Evolutionary conservation across 441 rosid genomes (phyloP).

Genomic region (Adansonia grandidieri): DNA sequence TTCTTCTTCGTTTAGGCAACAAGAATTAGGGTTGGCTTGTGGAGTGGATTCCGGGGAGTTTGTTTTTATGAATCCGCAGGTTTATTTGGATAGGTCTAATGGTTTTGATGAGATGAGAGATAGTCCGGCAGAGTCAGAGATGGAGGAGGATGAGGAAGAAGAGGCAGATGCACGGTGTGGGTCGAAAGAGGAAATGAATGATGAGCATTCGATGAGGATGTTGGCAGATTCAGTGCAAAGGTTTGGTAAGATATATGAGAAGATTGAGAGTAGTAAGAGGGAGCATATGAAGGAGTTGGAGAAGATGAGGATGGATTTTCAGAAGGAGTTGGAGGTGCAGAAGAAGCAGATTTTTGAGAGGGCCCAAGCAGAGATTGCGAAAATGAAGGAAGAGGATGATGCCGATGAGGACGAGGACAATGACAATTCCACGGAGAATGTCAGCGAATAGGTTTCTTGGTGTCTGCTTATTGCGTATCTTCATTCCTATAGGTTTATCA

Average conservation of each 20-base stretch:
- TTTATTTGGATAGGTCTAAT: conserved; percentile 66
- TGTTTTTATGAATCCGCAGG: conserved; percentile 68
- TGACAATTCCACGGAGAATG: conserved; percentile 57
- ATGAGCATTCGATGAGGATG: conserved; percentile 61
- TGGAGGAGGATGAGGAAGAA: conserved; percentile 26
- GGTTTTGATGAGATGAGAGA: conserved; percentile 88
- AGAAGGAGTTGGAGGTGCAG: conserved; percentile 82
- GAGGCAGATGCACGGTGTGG: conserved; percentile 53
- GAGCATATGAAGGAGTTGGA: conserved; percentile 86
- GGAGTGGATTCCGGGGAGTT: conserved; percentile 91
- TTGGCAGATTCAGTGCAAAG: conserved; percentile 79
- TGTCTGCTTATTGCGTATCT: conserved; percentile 16
- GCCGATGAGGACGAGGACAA: conserved; percentile 9
- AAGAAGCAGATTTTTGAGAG: conserved; percentile 81
- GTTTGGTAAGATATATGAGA: conserved; percentile 84
- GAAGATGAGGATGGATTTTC: conserved; percentile 92
- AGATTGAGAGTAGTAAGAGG: conserved; percentile 77
- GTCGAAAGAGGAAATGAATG: conserved; percentile 57
- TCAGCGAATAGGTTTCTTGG: conserved; percentile 46
- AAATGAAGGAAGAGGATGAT: conserved; percentile 56
- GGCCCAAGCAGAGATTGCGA: conserved; percentile 80
- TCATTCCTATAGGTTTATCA: conserved; percentile 7
- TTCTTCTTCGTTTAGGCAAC: conserved; percentile 54
- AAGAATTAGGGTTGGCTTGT: conserved; percentile 71
- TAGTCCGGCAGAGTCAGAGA: conserved; percentile 57